Base-by-base conservation (phyloP, 179 eudicot genomes). In the Silene noctiflora region DNA sequence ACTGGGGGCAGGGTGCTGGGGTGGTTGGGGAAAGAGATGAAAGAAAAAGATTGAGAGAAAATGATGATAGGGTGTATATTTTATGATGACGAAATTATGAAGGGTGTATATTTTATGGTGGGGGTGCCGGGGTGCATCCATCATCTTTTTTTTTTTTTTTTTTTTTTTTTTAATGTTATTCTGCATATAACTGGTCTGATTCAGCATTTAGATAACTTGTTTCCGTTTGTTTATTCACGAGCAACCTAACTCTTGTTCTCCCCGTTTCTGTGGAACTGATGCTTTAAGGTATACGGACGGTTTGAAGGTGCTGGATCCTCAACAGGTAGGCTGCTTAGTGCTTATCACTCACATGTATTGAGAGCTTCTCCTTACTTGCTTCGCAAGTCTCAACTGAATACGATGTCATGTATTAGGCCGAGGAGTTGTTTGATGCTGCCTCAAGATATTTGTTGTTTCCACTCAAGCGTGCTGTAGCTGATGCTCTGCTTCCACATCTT, bases 391-490 rank as follows among this genome's bases (percentile, higher is more conserved):
- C 63, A 51, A 64, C 48, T 19, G 60, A 53, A 19, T 63, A 5
- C n/a, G n/a, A 16, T 82, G 22, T 75, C 22, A 24, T 8, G 29
- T 19, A 71, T 83, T 89, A 95, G 99, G 99, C 97, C 33, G 98
- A 91, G 79, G 99, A 93, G 79, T 85, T 93, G 82, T 91, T 95
- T 84, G 99, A 95, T 85, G 99, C 95, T 75, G 95, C 98, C 71
- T 93, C 99, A 70, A 93, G 99, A 86, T 95, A 93, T 75, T 84
- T 95, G 71, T 82, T 95, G 74, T 93, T 95, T 87, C 97, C 99
- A 58, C 91, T 95, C 60, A 95, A 95, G 82, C 97, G 99, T 75
- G 97, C 97, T 62, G 98, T 89, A 76, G 98, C 97, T 75, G 99
- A 95, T 86, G 98, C 87, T n/a, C 84, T 95, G 71, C 85, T 95